Evolutionary conservation across 371 early-diverging fungal species (phyloP), one percentile per base, ranked within the genome.

Genomic region (Umbelopsis sp.): DNA sequence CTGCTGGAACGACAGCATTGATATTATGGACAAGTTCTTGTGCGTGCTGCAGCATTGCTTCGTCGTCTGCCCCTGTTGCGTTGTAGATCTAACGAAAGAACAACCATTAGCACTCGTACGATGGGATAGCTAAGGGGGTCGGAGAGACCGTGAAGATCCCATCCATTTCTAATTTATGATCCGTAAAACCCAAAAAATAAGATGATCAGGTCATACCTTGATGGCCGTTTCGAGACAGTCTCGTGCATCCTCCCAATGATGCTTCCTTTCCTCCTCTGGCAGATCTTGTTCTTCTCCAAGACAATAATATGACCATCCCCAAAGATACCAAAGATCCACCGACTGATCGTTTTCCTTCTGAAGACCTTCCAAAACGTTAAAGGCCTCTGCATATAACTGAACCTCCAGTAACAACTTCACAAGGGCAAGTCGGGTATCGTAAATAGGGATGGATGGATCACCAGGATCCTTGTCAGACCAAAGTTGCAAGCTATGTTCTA

Each of bases 271-370:
- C 35, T 88, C 86, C 9, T 81, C 74, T 22, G 86, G 74, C 45
- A 73, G 72, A 10, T 80, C 73, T 20, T 80, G 80, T 20, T 88
- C 90, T 66, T 92, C 92, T 37, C 92, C 94, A 74, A 92, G 83
- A 71, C 91, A 86, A 68, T 90, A 94, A 74, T 97, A 94, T 29
- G 92, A 87, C 94, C 94, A 96, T 24, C 96, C 96, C 78, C 89
- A 96, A 65, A 98, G 82, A 78, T 97, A 98, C 94, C 96, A 96
- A 45, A 91, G 76, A 72, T 98, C 97, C 18, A 95, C 89, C 25
- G 88, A 89, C 75, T 95, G 90, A 75, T 98, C 97, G 78, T 97
- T 90, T 74, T 98, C 97, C 67, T 88, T 86, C 78, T 93, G 92
- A 66, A 93, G 77, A 38, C 88, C 86, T 66, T 93, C 91, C 65